Base-by-base conservation (phyloP, 2,329 filamentous ascomycete species). In the Stagonosporopsis vannaccii region DNA sequence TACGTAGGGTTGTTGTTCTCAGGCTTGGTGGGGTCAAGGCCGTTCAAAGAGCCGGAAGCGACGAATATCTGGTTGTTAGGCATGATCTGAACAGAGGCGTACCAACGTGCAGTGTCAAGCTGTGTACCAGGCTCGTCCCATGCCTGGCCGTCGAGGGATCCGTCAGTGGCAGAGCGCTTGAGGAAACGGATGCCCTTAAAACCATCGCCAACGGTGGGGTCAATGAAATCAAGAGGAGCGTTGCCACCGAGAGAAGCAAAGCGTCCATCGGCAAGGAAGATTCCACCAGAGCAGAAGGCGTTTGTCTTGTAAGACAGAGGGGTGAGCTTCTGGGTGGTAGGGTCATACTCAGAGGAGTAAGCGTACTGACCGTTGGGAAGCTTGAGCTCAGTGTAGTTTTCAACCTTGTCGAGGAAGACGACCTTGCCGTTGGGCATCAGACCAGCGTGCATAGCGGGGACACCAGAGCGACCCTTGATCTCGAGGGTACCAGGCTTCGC, bases 1-100 rank as follows among this genome's bases (percentile, higher is more conserved):
- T 85, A 87, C 2, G 85, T 87, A 2, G 85, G 85, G 65, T 87
- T 87, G 75, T 87, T 87, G 75, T 87, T 87, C 43, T 79, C 75
- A 4, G 72, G 71, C 53, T 81, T 77, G 7, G 78, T 79, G 22
- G 83, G 84, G 66, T 86, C 81, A 28, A 85, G 77, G 41, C 83
- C 84, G 63, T 87, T 87, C 58, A 84, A 71, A 65, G 81, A 84
- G 52, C 85, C 85, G 43, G 85, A 86, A 12, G 82, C 84, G 42
- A 88, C 85, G 57, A 88, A 85, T 35, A 87, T 73, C 23, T 71
- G 78, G 40, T 83, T 81, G 65, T 87, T 84, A 11, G 81, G 77
- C 76, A 88, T 77, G 12, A 80, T 85, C 70, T 87, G 85, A 20
- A 80, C 84, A 20, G 82, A 82, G 4, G 85, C 80, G 70, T 88